Base-by-base conservation (phyloP, 305 asterid genomes). In the Plantago lanceolata region DNA sequence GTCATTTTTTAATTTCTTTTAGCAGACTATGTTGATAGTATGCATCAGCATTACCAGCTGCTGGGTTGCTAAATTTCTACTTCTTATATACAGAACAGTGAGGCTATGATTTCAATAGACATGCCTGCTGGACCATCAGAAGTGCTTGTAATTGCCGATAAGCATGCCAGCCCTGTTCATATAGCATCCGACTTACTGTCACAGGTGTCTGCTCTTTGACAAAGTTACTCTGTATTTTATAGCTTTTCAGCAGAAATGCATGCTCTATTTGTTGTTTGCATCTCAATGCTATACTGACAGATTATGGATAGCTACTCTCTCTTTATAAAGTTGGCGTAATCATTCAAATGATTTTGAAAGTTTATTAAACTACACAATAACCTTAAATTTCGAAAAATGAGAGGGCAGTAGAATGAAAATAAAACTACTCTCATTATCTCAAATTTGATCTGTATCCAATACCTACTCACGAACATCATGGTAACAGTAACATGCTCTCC, bases 61-160 rank as follows among this genome's bases (percentile, higher is more conserved):
- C 52, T 56, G 19, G 26, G 17, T 54, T 63, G 57, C 76, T 71
- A 80, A 78, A 67, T 49, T 71, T 50, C 21, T 69, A n/a, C 43
- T 61, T 74, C 73, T 70, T 73, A 40, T 71, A 68, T 71, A 68
- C 84, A 93, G 99, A 93, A 89, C 77, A 93, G 99, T 62, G 99
- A 93, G 75, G 99, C 97, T 51, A 82, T 93, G 99, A 76, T 89
- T 72, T 89, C 97, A 61, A 93, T 93, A 75, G 99, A 93, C 85
- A 93, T 93, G 99, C 99, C 99, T 12, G 97, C 99, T 76, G 99
- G 99, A 75, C 99, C 99, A 69, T 93, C 99, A 26, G 99, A 93
- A 89, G 97, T 93, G 72, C 99, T 93, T 71, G 95, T 89, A 69
- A 85, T 87, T 68, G 97, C 96, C 67, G 99, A 89, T 76, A 78